Evolutionary conservation across 495 filamentous ascomycete species (phyloP).

Genomic region (Melanomma pulvis-pyrius): DNA sequence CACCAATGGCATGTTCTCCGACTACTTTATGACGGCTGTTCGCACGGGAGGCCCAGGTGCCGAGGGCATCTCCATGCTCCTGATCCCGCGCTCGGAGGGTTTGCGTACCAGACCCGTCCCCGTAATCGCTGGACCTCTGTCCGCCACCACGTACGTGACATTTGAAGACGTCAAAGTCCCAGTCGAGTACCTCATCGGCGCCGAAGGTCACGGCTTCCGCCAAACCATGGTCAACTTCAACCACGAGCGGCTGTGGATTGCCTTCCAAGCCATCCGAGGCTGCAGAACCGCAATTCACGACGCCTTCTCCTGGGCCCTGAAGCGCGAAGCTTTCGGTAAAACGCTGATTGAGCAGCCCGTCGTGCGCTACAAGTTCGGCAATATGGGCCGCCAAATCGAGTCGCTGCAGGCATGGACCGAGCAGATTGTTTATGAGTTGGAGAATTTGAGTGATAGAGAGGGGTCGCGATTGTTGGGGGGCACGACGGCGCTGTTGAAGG

Average conservation of each 20-base stretch:
- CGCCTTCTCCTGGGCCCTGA: slow-evolving; percentile 33
- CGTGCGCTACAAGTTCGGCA: slow-evolving; percentile 35
- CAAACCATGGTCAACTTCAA: slow-evolving; percentile 42
- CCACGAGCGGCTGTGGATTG: slow-evolving; percentile 39
- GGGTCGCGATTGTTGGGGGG: slow-evolving; percentile 27
- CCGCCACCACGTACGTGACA: slow-evolving; percentile 38
- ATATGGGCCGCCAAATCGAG: slow-evolving; percentile 34
- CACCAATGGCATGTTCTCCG: slow-evolving; percentile 40
- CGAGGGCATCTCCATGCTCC: slow-evolving; percentile 39
- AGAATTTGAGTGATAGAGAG: slow-evolving; percentile 34
- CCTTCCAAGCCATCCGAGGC: slow-evolving; percentile 30
- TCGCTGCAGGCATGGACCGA: slow-evolving; percentile 38
- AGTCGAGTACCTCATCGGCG: slow-evolving; percentile 33
- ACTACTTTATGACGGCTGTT: slow-evolving; percentile 42
- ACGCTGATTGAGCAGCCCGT: slow-evolving; percentile 39
- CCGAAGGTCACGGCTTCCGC: slow-evolving; percentile 34
- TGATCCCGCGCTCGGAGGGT: slow-evolving; percentile 36
- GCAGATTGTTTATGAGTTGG: slow-evolving; percentile 37
- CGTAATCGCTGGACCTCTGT: slow-evolving; percentile 22
- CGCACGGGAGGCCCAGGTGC: slow-evolving; percentile 37
- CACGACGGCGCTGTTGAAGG: slow-evolving; percentile 31
- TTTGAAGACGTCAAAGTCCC: slow-evolving; percentile 42
- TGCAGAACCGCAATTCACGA: slow-evolving; percentile 30
- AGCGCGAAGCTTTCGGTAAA: slow-evolving; percentile 38
- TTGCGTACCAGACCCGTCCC: slow-evolving; percentile 32